Conservation (phyloP, 2,329 filamentous ascomycete species). For the Beauveria medogensis region DNA sequence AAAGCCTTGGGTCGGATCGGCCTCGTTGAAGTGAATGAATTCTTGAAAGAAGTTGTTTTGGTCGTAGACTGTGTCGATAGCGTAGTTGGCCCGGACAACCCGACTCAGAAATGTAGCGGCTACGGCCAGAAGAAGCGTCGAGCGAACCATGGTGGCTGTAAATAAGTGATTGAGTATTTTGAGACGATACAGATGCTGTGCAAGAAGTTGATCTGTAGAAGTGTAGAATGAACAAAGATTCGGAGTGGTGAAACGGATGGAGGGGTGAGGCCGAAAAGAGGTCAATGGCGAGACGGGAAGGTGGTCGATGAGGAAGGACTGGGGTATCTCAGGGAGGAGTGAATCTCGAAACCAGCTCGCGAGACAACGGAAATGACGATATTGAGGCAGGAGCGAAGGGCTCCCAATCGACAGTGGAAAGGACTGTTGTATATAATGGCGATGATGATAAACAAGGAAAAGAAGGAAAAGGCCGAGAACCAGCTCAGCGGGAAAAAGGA, state of each 20-base stretch:
- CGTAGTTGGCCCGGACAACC: slow-evolving; percentile 29
- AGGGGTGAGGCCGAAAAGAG: background rate
- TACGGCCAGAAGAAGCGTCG: slow-evolving; percentile 19
- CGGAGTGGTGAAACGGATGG: background rate
- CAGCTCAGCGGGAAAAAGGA: background rate
- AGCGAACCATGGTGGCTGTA: slow-evolving; percentile 16
- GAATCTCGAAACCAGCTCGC: background rate
- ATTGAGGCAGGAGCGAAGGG: background rate
- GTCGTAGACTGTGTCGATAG: slow-evolving; percentile 40
- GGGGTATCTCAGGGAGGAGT: background rate
- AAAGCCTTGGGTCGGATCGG: slow-evolving; percentile 68
- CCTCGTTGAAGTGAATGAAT: slow-evolving; percentile 46
- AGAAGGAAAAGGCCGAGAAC: background rate
- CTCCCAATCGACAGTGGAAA: background rate
- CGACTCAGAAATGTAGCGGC: slow-evolving; percentile 23
- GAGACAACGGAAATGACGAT: background rate
- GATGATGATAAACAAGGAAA: background rate
- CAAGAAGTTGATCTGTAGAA: background rate
- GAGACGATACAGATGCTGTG: background rate
- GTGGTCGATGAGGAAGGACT: background rate
- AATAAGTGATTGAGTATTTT: background rate
- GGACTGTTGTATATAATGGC: background rate
- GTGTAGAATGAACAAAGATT: background rate
- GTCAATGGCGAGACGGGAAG: background rate
- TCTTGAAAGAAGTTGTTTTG: slow-evolving; percentile 46